phyloP scores from a whole-genome alignment of 805 yeast species.

The Myxozyma udenii region DNA sequence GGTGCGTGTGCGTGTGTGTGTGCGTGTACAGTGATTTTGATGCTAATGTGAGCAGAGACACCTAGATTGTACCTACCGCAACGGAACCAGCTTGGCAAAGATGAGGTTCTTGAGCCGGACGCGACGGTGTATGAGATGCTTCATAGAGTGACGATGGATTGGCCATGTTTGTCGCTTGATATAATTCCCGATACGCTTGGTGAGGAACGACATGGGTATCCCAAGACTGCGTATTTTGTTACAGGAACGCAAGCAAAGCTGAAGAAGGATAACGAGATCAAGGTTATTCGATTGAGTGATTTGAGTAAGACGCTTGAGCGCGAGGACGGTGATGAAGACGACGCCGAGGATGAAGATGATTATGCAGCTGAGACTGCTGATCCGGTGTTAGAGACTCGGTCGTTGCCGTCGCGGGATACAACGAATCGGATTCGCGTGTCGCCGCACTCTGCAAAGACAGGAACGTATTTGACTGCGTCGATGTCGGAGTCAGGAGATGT shows the following conservation, averaged over 20 bases:
- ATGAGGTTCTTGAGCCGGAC: constrained; percentile 94
- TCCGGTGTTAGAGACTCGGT: constrained; percentile 83
- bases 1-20: no score
- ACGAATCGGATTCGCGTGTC: constrained; percentile 85
- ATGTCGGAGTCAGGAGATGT: constrained; percentile 91
- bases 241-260: constrained; percentile 92
- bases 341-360: constrained; percentile 71
- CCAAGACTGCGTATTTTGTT: constrained; percentile 78
- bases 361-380: constrained; percentile 52
- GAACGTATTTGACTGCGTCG: constrained; percentile 82
- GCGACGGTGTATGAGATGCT: constrained; percentile 95
- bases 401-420: constrained; percentile 72
- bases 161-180: constrained; percentile 96
- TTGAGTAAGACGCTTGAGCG: constrained; percentile 82
- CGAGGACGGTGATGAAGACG: constrained; percentile 74
- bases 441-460: constrained; percentile 69
- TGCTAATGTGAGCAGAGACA: constrained; percentile 36
- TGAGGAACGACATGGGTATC: constrained; percentile 80
- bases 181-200: constrained; percentile 84
- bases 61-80: constrained; percentile 76
- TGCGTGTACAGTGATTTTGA: neutral
- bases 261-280: constrained; percentile 82
- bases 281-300: constrained; percentile 77
- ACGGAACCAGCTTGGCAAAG: constrained; percentile 85
- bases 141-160: constrained; percentile 87